Evolutionary conservation across 2,329 filamentous ascomycete genomes (phyloP).

Genomic region (Teratosphaeriaceae sp.): DNA sequence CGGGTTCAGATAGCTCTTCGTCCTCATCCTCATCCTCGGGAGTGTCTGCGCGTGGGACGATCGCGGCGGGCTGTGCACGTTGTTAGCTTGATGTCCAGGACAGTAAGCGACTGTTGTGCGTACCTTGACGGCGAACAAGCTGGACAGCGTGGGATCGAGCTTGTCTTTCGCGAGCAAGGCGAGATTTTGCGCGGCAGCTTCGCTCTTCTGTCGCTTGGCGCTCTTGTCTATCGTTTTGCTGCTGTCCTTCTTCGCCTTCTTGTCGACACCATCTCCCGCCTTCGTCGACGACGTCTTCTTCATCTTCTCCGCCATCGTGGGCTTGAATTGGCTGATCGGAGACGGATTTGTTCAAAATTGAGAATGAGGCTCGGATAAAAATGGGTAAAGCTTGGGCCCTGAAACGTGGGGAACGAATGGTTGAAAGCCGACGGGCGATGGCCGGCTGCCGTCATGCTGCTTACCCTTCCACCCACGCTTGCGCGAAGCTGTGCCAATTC

Average conservation of each 20-base stretch:
- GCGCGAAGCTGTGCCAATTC: too few species aligned
- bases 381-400: too few species aligned
- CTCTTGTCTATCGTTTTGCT: conserved; percentile 10
- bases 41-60: background rate
- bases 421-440: too few species aligned
- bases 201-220: conserved; percentile 15
- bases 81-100: background rate
- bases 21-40: background rate
- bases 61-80: background rate
- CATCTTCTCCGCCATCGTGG: conserved; percentile 2
- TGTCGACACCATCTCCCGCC: conserved; percentile 6
- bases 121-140: conserved; percentile 38
- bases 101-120: background rate
- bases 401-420: too few species aligned
- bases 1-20: background rate
- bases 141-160: conserved; percentile 40
- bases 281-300: conserved; percentile 2
- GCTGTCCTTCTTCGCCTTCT: conserved; percentile 15
- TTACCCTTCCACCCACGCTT: too few species aligned
- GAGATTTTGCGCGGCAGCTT: conserved; percentile 11
- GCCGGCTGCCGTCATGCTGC: too few species aligned
- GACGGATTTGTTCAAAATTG: too few species aligned
- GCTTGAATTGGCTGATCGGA: background rate
- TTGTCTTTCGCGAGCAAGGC: conserved; percentile 28
- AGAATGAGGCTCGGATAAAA: too few species aligned